Conservation (phyloP, 768 basidiomycete genomes). For the Peribolospora kevripleyi region DNA sequence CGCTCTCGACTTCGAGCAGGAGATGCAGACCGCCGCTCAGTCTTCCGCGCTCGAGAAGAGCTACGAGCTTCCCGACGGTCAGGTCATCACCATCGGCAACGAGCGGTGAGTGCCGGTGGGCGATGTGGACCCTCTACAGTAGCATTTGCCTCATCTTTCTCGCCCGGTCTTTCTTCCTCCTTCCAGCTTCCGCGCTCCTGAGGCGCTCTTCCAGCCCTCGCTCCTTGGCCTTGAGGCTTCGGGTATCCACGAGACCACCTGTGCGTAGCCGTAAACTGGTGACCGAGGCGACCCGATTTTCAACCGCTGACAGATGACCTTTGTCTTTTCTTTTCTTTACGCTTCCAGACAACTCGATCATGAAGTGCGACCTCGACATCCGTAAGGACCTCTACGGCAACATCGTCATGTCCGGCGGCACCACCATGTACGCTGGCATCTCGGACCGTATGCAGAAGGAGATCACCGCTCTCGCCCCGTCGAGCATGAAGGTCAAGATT, state of each 20-base stretch:
- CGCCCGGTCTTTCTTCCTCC: background rate
- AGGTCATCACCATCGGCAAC: constrained; percentile 84
- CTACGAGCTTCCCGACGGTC: constrained; percentile 77
- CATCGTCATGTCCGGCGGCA: constrained; percentile 69
- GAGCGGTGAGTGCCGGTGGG: constrained; percentile 32
- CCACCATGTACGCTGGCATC: constrained; percentile 66
- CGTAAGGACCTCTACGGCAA: constrained; percentile 50
- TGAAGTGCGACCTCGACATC: constrained; percentile 61
- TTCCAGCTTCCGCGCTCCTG: constrained; percentile 33
- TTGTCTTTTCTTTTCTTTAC: constrained; percentile 9
- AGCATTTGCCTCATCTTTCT: background rate
- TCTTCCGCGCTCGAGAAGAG: constrained; percentile 75
- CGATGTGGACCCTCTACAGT: background rate
- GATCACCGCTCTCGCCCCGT: constrained; percentile 54
- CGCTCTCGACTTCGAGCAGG: constrained; percentile 80
- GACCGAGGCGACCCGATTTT: background rate
- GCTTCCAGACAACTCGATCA: constrained; percentile 43
- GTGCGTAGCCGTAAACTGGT: background rate
- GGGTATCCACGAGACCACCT: constrained; percentile 75
- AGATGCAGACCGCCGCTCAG: constrained; percentile 70
- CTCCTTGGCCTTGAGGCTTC: constrained; percentile 51
- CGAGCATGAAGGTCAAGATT: constrained; percentile 48
- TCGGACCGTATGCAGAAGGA: constrained; percentile 92
- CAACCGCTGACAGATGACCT: background rate
- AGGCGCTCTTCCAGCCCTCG: constrained; percentile 48